A percentile compares a stretch with the other conserved stretches of the same genome.
phyloP scores from a whole-genome alignment of 1,139 yeast genomes.

The Hyphopichia fennica region DNA sequence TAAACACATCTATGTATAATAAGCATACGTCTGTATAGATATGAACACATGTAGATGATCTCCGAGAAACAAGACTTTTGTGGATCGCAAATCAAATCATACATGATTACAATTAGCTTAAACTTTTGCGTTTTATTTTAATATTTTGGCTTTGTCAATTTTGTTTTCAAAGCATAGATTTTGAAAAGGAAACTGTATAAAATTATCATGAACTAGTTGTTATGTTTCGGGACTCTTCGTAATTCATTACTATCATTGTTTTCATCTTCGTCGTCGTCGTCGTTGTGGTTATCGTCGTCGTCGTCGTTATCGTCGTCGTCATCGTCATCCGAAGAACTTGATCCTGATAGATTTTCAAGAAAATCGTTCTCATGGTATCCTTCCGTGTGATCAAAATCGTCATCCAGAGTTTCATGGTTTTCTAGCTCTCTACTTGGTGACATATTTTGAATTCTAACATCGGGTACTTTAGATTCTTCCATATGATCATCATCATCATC shows the following conservation, averaged over 20 bases:
- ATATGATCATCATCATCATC: conserved; percentile 18
- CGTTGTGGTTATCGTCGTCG: background rate
- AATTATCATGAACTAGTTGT: conserved; percentile 19
- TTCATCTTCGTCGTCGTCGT: conserved; percentile 7
- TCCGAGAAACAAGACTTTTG: too few relatives aligned
- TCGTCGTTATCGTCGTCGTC: conserved; percentile 17
- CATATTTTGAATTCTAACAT: conserved; percentile 25
- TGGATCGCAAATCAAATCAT: too few relatives aligned
- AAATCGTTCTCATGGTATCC: conserved; percentile 26
- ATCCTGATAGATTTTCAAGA: conserved; percentile 38
- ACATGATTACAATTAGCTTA: too few relatives aligned
- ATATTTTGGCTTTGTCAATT: too few relatives aligned
- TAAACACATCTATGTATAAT: too few relatives aligned
- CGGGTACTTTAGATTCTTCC: conserved; percentile 18
- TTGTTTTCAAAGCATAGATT: too few relatives aligned
- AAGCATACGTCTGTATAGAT: too few relatives aligned
- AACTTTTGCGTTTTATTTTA: too few relatives aligned
- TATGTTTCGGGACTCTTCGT: conserved; percentile 43
- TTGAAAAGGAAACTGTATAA: background rate
- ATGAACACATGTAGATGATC: too few relatives aligned
- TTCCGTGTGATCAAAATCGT: conserved; percentile 19
- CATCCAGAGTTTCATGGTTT: conserved; percentile 24
- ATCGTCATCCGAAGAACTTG: conserved; percentile 30
- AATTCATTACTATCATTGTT: conserved; percentile 25
- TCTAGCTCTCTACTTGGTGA: conserved; percentile 18